These are phyloP conservation scores for Penicillium salamii DNA, from an alignment of 495 filamentous ascomycete species.

Conservation along the genomic window DNA sequence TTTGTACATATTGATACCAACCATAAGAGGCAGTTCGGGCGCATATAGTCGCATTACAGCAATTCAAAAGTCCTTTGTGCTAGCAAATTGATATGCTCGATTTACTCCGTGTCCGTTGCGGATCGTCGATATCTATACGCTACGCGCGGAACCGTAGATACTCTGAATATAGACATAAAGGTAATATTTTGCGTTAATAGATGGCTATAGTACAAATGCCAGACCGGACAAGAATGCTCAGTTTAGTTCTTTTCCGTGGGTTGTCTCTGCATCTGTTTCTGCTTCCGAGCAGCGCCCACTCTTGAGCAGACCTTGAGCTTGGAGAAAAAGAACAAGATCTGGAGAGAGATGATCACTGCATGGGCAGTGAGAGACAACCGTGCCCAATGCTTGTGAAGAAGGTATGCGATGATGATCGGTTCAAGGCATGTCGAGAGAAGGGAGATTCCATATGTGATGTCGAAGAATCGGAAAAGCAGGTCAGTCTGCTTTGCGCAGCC, in stretches of 20 bases:
- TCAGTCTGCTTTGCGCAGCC: background rate
- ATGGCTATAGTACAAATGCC: background rate
- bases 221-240: background rate
- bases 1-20: constrained; percentile 14
- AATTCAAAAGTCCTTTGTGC: background rate
- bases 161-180: background rate
- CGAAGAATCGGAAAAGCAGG: background rate
- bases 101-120: too few species aligned
- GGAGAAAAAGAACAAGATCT: background rate
- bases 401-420: background rate
- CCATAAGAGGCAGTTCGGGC: constrained; percentile 7
- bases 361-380: background rate
- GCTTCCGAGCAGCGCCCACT: background rate
- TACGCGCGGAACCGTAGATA: too few species aligned
- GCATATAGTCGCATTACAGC: constrained; percentile 3
- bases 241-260: background rate
- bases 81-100: background rate
- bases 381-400: background rate
- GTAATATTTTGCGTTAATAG: background rate
- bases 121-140: too few species aligned
- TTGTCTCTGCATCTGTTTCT: background rate
- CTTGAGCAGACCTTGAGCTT: background rate
- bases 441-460: background rate
- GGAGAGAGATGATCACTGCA: background rate
- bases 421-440: background rate